Percentiles rank a stretch among this genome's conserved stretches.
phyloP scores from a whole-genome alignment of 176 grass and related monocot species.

The Bromus sterilis region DNA sequence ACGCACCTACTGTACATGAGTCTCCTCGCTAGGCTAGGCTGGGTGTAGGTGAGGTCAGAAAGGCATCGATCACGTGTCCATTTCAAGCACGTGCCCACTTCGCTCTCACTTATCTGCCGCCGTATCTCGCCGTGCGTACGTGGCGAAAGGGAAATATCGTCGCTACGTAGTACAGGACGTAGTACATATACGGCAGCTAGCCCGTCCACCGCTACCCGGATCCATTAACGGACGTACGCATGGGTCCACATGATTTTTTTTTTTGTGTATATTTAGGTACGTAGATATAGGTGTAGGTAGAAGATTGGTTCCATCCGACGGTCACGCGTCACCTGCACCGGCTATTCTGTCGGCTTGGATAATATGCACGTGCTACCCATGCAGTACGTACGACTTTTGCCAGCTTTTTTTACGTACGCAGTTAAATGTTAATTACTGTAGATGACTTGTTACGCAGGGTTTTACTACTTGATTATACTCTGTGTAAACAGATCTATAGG shows the following conservation, averaged over 20 bases:
- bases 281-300: no score
- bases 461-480: no score
- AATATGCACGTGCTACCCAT: neutral
- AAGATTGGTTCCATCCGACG: neutral
- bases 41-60: neutral
- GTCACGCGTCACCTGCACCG: neutral
- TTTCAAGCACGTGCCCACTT: neutral
- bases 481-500: no score
- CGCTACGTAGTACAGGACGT: neutral
- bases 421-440: no score
- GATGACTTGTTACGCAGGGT: neutral
- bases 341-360: neutral
- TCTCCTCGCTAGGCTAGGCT: neutral
- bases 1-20: no score
- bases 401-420: no score
- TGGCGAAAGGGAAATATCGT: neutral
- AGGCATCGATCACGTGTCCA: neutral
- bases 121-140: neutral
- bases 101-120: neutral
- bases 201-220: no score
- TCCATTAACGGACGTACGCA: no score
- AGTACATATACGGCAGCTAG: neutral
- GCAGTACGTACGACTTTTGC: no score
- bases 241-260: no score
- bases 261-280: no score